Base-by-base conservation (phyloP, 495 filamentous ascomycete species). In the Staphylotrichum longicolle region DNA sequence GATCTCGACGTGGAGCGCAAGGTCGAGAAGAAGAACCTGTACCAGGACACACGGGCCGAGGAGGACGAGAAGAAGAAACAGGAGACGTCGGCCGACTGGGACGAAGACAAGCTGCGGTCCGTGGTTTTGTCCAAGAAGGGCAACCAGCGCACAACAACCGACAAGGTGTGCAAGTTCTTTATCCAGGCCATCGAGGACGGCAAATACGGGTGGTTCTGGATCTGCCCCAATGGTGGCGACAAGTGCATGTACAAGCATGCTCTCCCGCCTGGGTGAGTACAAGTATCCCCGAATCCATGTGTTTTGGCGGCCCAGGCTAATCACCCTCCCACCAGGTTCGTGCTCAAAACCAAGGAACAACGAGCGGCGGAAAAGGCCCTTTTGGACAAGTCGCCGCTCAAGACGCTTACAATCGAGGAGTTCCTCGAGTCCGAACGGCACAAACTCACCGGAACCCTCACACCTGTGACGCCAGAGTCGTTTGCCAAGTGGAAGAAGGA, bases 191-290 rank as follows among this genome's bases (percentile, higher is more conserved):
- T 99, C 56, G 94, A 99, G 77, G 94, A 98, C 66, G 88, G 89
- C 66, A 98, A 97, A 78, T 99, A 99, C 68, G 94, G 94, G 64
- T 99, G 94, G 94, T 96, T 98, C 77, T 99, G 94, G 94, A 80
- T 82, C 41, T 99, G 94, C 85, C 94, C 94, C 52, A 98, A 98
- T 74, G 93, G 91, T 61, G 95, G 91, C 55, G 87, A 99, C 75
- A 89, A 96, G 76, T 99, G 94, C 88, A 97, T 92, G 88, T 99
- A 99, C 71, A 91, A 88, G 75, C 94, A 99, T 74, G 91, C 88
- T 62, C 83, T 99, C 69, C 94, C 94, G 62, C 86, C 93, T 70
- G 94, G 94, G 87, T 93, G 83, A 72, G 86, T 82, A 42, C 93
- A 83, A 73, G 86, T 82, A 42, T 32, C 51, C 7, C 7, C 10